These are phyloP conservation scores for Exsudoporus frostii DNA, from an alignment of 768 basidiomycete genomes.

Conservation along the genomic window DNA sequence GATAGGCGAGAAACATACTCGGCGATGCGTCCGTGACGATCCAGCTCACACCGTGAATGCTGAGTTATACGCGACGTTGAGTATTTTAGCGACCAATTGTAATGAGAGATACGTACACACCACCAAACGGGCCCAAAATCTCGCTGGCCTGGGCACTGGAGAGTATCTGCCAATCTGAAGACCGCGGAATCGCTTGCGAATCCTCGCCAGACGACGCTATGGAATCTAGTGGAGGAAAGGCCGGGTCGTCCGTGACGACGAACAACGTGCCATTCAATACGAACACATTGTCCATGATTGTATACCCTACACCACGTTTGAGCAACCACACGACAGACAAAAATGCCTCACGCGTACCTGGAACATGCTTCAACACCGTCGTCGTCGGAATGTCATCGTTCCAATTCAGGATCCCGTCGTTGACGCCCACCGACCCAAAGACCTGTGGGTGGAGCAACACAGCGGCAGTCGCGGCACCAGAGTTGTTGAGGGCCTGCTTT, in stretches of 20 bases:
- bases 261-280: conserved; percentile 70
- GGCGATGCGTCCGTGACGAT: conserved; percentile 52
- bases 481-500: conserved; percentile 43
- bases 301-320: conserved; percentile 56
- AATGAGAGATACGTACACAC: conserved; percentile 41
- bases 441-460: conserved; percentile 9
- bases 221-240: conserved; percentile 53
- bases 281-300: conserved; percentile 79
- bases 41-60: conserved; percentile 70
- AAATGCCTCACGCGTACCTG: conserved; percentile 44
- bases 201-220: conserved; percentile 43
- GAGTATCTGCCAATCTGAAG: conserved; percentile 59
- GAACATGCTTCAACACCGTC: conserved; percentile 56
- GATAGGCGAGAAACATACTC: conserved; percentile 37
- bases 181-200: conserved; percentile 38
- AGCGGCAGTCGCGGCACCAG: too few species aligned
- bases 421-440: conserved; percentile 35
- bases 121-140: conserved; percentile 50
- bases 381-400: conserved; percentile 52
- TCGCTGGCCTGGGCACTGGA: conserved; percentile 47
- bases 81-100: neutral
- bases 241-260: conserved; percentile 65
- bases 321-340: neutral
- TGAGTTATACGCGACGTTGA: conserved; percentile 20
- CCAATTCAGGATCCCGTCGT: conserved; percentile 58